Conservation (phyloP, 2,329 filamentous ascomycete species). For the Pezicula rhizophila region DNA sequence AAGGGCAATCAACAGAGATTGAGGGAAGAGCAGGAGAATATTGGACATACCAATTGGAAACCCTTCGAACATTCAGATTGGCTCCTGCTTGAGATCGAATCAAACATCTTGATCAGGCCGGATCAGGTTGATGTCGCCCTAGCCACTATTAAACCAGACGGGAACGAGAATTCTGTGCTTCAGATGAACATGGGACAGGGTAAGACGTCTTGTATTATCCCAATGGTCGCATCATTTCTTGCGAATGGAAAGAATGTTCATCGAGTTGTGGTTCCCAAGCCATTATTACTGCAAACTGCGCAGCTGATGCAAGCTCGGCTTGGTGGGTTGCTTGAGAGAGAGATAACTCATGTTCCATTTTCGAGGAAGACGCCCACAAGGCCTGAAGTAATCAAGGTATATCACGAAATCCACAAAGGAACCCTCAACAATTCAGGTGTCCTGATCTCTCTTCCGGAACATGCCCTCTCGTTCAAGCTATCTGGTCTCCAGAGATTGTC, state of each 20-base stretch:
- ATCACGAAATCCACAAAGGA: constrained; percentile 32
- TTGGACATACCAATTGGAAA: constrained; percentile 32
- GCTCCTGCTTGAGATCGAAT: constrained; percentile 62
- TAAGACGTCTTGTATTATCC: constrained; percentile 47
- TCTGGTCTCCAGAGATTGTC: constrained; percentile 41
- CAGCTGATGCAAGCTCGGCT: constrained; percentile 37
- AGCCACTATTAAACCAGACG: constrained; percentile 50
- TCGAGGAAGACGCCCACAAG: constrained; percentile 35
- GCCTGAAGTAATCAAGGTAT: constrained; percentile 24
- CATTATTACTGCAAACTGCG: constrained; percentile 39
- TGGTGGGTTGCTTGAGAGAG: constrained; percentile 35
- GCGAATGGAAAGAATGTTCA: constrained; percentile 36
- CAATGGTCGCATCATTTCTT: constrained; percentile 41
- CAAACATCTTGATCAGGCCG: constrained; percentile 53
- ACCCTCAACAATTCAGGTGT: constrained; percentile 33
- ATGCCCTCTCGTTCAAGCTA: constrained; percentile 47
- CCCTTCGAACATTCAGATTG: constrained; percentile 47
- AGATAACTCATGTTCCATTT: constrained; percentile 41
- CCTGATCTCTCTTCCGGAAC: constrained; percentile 45
- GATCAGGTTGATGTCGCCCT: constrained; percentile 57
- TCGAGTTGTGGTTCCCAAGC: constrained; percentile 38
- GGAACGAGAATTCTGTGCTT: constrained; percentile 49
- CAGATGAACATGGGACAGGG: constrained; percentile 65
- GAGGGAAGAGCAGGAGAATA: constrained; percentile 32
- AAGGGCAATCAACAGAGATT: constrained; percentile 28